Evolutionary conservation across 257 asterid species (phyloP).

Genomic region (Solanum paucissectum): DNA sequence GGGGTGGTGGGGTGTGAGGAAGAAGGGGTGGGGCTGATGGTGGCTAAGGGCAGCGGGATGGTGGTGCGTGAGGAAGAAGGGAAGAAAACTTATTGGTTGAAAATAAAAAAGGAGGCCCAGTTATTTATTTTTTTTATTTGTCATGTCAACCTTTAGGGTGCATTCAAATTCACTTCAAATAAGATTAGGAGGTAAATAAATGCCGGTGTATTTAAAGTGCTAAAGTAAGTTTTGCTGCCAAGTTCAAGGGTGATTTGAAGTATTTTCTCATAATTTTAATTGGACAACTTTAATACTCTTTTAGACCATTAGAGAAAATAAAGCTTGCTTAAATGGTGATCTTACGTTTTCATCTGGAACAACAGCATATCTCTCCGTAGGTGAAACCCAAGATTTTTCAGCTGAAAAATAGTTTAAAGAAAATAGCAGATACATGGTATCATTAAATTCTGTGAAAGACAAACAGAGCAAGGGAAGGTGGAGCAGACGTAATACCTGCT

Average conservation of each 20-base stretch:
- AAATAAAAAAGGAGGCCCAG: background rate
- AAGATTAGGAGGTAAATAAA: background rate
- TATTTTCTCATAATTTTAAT: background rate
- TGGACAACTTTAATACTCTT: background rate
- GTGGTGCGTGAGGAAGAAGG: background rate
- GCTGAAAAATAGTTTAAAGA: conserved; percentile 8
- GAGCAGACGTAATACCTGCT: conserved; percentile 32
- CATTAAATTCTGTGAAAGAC: background rate
- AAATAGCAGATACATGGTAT: background rate
- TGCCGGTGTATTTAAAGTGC: background rate
- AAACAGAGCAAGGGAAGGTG: background rate
- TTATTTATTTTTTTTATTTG: background rate
- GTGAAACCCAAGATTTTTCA: conserved; percentile 73
- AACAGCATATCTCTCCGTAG: conserved; percentile 87
- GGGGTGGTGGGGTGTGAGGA: background rate
- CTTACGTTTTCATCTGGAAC: conserved; percentile 85
- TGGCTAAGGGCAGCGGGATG: background rate
- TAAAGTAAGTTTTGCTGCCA: background rate
- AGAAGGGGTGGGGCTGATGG: background rate
- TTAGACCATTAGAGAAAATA: background rate
- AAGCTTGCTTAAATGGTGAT: background rate
- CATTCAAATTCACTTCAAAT: background rate
- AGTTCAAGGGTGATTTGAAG: background rate
- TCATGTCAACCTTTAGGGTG: background rate
- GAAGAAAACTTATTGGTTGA: no score